Evolutionary conservation across 2,329 filamentous ascomycete genomes (phyloP).

Genomic region (Ophiocordyceps camponoti-rufipedis): DNA sequence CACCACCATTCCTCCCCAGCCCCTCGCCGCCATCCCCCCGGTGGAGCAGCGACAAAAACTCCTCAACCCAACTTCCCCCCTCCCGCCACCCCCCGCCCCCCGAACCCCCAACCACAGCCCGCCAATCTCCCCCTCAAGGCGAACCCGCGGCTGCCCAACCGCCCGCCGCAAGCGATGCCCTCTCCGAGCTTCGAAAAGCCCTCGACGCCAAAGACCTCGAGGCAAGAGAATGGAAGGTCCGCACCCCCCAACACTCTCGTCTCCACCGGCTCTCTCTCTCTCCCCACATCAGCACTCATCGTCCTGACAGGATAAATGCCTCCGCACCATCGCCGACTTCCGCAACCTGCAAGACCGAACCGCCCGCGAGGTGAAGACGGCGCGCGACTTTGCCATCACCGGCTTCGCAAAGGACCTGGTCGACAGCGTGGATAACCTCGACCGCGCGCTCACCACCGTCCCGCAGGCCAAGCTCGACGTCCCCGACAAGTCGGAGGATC

Average conservation of each 20-base stretch:
- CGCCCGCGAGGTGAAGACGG: conserved; percentile 70
- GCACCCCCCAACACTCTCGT: not conserved
- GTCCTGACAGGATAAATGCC: conserved; percentile 65
- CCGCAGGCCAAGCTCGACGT: conserved; percentile 51
- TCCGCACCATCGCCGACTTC: conserved; percentile 90
- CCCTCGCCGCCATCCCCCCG: conserved; percentile 13
- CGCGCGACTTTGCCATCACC: conserved; percentile 87
- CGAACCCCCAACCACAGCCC: not conserved
- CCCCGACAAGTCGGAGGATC: conserved; percentile 28
- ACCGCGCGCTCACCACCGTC: conserved; percentile 73
- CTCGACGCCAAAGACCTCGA: conserved; percentile 34
- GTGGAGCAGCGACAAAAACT: conserved; percentile 30
- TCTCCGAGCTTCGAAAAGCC: conserved; percentile 29
- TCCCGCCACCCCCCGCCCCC: conserved; percentile 3
- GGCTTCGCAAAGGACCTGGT: conserved; percentile 90
- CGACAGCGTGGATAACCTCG: conserved; percentile 91
- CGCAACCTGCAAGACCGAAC: conserved; percentile 95
- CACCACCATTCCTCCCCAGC: conserved; percentile 16
- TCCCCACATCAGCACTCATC: not conserved
- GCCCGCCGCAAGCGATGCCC: conserved; percentile 14
- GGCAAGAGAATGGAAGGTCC: conserved; percentile 66
- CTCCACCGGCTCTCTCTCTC: no score
- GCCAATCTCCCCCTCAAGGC: not conserved
- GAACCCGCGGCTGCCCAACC: conserved; percentile 5
- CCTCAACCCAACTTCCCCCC: conserved; percentile 6